phyloP scores from a whole-genome alignment of 805 yeast species.

The Metschnikowia colocasiae region DNA sequence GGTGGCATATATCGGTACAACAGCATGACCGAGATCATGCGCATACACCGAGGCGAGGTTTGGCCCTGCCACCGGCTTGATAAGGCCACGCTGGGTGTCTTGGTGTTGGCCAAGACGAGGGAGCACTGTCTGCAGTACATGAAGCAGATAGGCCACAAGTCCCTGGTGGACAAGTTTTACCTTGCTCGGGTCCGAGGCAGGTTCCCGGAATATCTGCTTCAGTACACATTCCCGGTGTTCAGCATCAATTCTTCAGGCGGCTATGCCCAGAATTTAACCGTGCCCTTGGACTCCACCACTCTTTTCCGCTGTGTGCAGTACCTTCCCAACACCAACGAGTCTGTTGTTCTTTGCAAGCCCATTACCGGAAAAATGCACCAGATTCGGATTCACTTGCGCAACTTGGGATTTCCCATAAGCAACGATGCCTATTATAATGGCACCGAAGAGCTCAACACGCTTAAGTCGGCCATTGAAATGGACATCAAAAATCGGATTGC shows the following conservation, averaged over 20 bases:
- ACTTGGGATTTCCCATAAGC: conserved; percentile 31
- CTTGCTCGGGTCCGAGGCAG: conserved; percentile 42
- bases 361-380: conserved; percentile 56
- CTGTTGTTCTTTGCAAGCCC: conserved; percentile 48
- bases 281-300: conserved; percentile 33
- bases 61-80: conserved; percentile 51
- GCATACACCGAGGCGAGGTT: conserved; percentile 27
- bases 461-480: conserved; percentile 9
- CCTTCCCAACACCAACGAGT: conserved; percentile 26
- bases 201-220: conserved; percentile 31
- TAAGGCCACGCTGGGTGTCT: conserved; percentile 49
- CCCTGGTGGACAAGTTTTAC: conserved; percentile 37
- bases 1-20: conserved; percentile 43
- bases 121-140: conserved; percentile 31
- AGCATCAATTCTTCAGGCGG: conserved; percentile 31
- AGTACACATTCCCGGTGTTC: conserved; percentile 40
- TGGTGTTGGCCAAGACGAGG: conserved; percentile 41
- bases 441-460: conserved; percentile 1
- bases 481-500: conserved; percentile 5
- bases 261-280: conserved; percentile 15
- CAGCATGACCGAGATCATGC: conserved; percentile 41
- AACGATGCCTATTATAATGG: conserved; percentile 16
- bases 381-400: conserved; percentile 51
- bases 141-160: conserved; percentile 27
- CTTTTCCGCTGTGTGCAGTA: conserved; percentile 31